Evolutionary conservation across 345 rosid species (phyloP).

Genomic region (Combretum micranthum): DNA sequence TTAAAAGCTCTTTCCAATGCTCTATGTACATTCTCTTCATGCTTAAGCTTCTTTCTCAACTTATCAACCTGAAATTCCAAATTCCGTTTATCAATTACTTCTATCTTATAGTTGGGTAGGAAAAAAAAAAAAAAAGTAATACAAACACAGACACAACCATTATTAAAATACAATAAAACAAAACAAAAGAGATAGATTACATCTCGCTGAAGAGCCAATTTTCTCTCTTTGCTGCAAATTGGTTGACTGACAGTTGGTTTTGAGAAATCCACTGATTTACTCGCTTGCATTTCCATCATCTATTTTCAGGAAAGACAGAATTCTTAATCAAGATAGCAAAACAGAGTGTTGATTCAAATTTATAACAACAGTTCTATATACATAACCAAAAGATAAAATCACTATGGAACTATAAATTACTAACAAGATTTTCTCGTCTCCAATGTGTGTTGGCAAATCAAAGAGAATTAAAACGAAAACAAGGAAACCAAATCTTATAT

Average conservation of each 20-base stretch:
- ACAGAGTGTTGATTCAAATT: not conserved
- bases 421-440: not conserved
- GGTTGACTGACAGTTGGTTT: conserved; percentile 30
- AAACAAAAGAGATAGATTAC: conserved; percentile 16
- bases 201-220: conserved; percentile 65
- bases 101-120: too few species aligned
- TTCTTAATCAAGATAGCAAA: conserved; percentile 1
- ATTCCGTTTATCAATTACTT: not conserved
- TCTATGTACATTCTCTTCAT: conserved; percentile 77
- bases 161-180: too few species aligned
- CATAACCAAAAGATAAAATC: not conserved
- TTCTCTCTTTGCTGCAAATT: conserved; percentile 39
- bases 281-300: conserved; percentile 40
- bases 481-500: too few species aligned
- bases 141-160: too few species aligned
- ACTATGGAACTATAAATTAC: not conserved
- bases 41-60: conserved; percentile 72
- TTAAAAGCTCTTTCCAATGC: conserved; percentile 83
- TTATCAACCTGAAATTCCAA: conserved; percentile 57
- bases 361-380: not conserved
- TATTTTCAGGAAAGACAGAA: conserved; percentile 11
- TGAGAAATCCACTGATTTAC: conserved; percentile 17
- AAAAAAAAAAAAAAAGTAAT: too few species aligned
- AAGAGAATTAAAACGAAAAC: too few species aligned
- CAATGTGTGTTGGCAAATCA: too few species aligned